Conservation (phyloP, 495 filamentous ascomycete species). For the Penicillium roqueforti region DNA sequence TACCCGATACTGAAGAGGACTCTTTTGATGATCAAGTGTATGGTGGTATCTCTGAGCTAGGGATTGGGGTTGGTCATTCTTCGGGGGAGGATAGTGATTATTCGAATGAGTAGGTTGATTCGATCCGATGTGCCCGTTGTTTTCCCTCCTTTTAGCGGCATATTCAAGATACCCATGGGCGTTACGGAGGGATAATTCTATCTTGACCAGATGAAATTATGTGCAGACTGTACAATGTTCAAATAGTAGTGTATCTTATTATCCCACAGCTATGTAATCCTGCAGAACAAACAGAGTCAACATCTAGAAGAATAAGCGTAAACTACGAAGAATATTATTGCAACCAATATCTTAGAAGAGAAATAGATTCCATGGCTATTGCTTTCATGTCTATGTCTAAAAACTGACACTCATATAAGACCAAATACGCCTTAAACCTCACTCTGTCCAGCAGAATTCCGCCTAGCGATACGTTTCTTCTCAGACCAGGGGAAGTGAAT, state of each 20-base stretch:
- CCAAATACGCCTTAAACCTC: not conserved
- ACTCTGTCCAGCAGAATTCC: constrained; percentile 32
- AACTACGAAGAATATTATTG: not conserved
- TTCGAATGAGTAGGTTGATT: not conserved
- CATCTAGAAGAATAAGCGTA: not conserved
- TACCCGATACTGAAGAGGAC: not conserved
- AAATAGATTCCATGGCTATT: not conserved
- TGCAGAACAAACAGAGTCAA: not conserved
- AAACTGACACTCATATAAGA: not conserved
- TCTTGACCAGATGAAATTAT: not conserved
- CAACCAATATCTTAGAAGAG: not conserved
- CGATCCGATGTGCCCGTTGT: not conserved
- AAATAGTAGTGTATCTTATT: not conserved
- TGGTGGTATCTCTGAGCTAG: not conserved
- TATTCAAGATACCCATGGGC: constrained; percentile 4
- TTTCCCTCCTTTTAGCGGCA: constrained; percentile 3
- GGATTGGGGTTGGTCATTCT: not conserved
- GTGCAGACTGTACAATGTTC: not conserved
- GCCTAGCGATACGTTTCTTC: constrained; percentile 55
- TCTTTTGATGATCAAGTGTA: not conserved
- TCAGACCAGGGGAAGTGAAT: constrained; percentile 88
- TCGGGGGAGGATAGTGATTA: not conserved
- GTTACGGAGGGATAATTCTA: not conserved
- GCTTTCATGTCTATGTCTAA: not conserved
- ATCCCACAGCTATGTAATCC: not conserved